Evolutionary conservation across 2,329 filamentous ascomycete species (phyloP), one percentile per base, ranked within the genome.

Genomic region (Septoria petroselini): DNA sequence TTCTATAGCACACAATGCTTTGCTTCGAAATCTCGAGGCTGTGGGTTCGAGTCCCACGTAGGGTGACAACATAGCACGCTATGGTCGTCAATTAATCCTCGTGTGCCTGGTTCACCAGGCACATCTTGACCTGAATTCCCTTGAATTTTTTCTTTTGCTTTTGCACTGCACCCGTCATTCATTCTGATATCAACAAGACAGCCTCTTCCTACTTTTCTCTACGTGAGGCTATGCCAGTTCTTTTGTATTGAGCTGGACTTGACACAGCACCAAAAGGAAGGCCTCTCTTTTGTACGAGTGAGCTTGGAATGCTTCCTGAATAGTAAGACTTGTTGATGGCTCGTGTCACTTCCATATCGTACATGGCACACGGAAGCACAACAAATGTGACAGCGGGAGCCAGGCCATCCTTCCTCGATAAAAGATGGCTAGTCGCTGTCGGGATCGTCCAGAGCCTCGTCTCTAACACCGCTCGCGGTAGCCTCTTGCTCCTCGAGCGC

Each of bases 401-500:
- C n/a, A n/a, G n/a, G n/a, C n/a, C n/a, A n/a, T n/a, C n/a, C n/a
- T n/a, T n/a, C n/a, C n/a, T n/a, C n/a, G n/a, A n/a, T n/a, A n/a
- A 38, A 19, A 34, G 7, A 27, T n/a, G 3, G 12, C 18, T 37
- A 67, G 44, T 68, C 65, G 50, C 63, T 66, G 39, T 66, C 63
- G 29, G 59, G 58, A 37, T 67, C 64, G 43, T 68, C 66, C 21
- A 68, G 57, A 31, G 66, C 66, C 45, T 67, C 65, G 37, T 68
- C 66, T 29, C 55, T 53, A 27, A 62, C 33, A 25, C 14, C 50
- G 77, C 81, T 56, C 74, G 76, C 37, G 73, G 83, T 64, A 79
- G 71, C 72, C 81, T 84, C 63, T 83, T 82, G 54, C 29, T 61
- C 58, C 19, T 62, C 59, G 12, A 55, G 52, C 3, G 53, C 48